These are phyloP conservation scores for Phylloporus scabripes DNA, from an alignment of 768 basidiomycete species.

Conservation along the genomic window DNA sequence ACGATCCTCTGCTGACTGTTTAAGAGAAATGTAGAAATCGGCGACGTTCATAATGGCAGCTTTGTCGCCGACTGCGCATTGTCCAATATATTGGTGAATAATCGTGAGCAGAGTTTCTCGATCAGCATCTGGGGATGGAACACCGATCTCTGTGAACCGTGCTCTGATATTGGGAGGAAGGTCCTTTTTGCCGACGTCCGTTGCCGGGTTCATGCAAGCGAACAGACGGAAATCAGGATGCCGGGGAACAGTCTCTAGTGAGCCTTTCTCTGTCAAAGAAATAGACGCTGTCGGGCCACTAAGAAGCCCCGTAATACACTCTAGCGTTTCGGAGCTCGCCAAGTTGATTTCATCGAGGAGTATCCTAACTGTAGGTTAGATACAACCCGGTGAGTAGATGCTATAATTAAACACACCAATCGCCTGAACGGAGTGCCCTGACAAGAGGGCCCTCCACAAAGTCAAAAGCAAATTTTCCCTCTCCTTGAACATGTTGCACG, in stretches of 20 bases:
- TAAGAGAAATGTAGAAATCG: constrained; percentile 83
- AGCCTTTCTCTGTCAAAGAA: constrained; percentile 89
- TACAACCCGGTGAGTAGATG: background rate
- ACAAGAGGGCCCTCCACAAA: constrained; percentile 97
- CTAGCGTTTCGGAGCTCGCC: constrained; percentile 89
- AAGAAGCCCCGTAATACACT: constrained; percentile 84
- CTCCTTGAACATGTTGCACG: constrained; percentile 79
- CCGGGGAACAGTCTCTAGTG: constrained; percentile 81
- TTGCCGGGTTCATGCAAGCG: constrained; percentile 99
- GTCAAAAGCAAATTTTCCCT: constrained; percentile 86
- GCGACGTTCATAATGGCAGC: constrained; percentile 85
- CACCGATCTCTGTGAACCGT: constrained; percentile 93
- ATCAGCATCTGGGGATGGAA: constrained; percentile 90
- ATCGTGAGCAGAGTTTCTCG: constrained; percentile 85
- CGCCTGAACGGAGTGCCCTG: constrained; percentile 78
- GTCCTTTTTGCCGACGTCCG: constrained; percentile 97
- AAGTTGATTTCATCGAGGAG: constrained; percentile 95
- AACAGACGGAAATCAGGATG: constrained; percentile 96
- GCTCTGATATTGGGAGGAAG: constrained; percentile 86
- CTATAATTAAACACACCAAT: constrained; percentile 61
- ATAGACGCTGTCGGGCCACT: constrained; percentile 85
- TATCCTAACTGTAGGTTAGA: constrained; percentile 50
- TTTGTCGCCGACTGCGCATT: constrained; percentile 77
- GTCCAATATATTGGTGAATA: constrained; percentile 84
- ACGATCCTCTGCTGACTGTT: constrained; percentile 63